Base-by-base conservation (phyloP, 495 filamentous ascomycete species). In the Penicillium diatomitis region DNA sequence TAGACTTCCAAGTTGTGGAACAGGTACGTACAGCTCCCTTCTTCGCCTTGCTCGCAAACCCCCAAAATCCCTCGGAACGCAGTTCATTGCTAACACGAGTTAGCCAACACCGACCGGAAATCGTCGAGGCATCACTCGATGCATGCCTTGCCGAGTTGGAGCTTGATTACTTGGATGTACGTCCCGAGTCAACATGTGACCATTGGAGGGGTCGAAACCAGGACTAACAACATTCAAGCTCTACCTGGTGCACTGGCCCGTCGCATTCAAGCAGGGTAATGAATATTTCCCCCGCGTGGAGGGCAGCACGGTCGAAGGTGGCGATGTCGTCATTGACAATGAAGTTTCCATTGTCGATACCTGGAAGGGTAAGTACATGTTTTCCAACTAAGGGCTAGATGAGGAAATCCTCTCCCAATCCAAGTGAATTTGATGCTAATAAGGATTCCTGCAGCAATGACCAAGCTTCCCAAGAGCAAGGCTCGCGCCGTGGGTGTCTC, bases 241-340 rank as follows among this genome's bases (percentile, higher is more conserved):
- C 28, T 76, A 75, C 65, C 72, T 76, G 37, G 67, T 76, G 41
- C 73, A 76, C 67, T 76, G 69, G 69, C 73, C 73, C 53, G 69
- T 73, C 30, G 57, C 72, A 40, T 75, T 76, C 62, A 60, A 67
- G 56, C 62, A 61, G 42, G 71, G 71, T 52, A 51, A 55, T 44
- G 52, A 61, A 8, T 64, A 68, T 58, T 75, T 77, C 66, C 73
- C 73, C 46, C 64, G 70, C 4, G 55, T 63, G 31, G 62, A 54
- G 31, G 57, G 55, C 50, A 72, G 64, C 53, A 56, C 44, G 12
- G 55, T 65, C 10, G 60, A 65, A 47, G 67, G 66, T 53, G 69
- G 69, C 20, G 68, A 74, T 39, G 60, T 68, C 43, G 51, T 51
- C 38, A 71, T 76, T 51, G 70, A 76, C 30, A 66, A 74, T 40